phyloP scores from a whole-genome alignment of 2,329 filamentous ascomycete species.

The Zarea fungicola region DNA sequence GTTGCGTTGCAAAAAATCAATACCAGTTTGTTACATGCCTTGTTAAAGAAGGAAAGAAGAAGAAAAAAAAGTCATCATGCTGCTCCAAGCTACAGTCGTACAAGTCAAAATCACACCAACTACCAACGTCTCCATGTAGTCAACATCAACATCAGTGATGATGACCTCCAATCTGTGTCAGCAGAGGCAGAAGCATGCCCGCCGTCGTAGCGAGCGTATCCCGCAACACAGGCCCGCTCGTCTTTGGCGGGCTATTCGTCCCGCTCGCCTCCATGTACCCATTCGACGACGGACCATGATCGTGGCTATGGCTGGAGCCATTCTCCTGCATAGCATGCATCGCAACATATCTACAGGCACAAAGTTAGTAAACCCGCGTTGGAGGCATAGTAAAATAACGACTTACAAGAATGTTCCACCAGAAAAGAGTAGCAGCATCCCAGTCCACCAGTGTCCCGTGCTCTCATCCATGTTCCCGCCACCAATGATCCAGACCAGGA shows the following conservation, averaged over 20 bases:
- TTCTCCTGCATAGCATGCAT: constrained; percentile 98
- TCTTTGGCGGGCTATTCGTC: constrained; percentile 42
- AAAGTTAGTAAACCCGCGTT: no score
- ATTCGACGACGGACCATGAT: constrained; percentile 45
- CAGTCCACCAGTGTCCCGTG: constrained; percentile 78
- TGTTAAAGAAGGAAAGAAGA: background rate
- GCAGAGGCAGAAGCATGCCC: constrained; percentile 72
- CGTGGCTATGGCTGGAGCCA: constrained; percentile 44
- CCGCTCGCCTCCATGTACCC: constrained; percentile 49
- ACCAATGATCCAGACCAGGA: constrained; percentile 69
- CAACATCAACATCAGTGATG: constrained; percentile 42
- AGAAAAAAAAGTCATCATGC: no score
- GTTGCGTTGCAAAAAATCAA: background rate
- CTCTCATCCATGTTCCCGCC: constrained; percentile 54
- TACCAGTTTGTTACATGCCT: background rate
- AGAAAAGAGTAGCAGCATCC: constrained; percentile 89
- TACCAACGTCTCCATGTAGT: no score
- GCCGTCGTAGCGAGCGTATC: constrained; percentile 66
- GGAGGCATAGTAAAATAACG: background rate
- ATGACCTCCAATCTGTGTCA: constrained; percentile 74
- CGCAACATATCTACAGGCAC: constrained; percentile 70
- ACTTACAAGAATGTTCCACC: constrained; percentile 91
- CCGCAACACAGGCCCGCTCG: constrained; percentile 55
- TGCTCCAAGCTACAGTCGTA: no score
- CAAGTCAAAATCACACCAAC: no score